Conservation (phyloP, 139 green algal genomes). For the Auxenochlorella protothecoides region DNA sequence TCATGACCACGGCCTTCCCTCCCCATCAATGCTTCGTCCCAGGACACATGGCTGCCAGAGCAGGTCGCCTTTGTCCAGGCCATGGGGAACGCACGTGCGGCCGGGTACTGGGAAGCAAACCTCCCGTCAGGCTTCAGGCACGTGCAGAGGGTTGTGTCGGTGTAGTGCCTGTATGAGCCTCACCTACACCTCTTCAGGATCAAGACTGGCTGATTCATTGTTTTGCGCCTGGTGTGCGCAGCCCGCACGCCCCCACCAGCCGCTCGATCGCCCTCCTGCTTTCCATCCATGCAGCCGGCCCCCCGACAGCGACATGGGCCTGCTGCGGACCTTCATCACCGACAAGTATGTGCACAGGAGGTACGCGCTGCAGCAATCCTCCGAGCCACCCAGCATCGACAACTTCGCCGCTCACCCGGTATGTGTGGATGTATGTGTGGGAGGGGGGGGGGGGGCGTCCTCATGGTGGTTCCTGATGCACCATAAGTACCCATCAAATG, state of each 20-base stretch:
- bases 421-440: neutral
- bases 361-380: slow-evolving; percentile 32
- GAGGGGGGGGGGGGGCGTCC: too few species aligned
- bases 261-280: too few species aligned
- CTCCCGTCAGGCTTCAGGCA: slow-evolving; percentile 53
- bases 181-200: too few species aligned
- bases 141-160: too few species aligned
- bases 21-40: slow-evolving; percentile 5
- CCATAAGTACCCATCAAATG: too few species aligned
- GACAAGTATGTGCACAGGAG: slow-evolving; percentile 45
- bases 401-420: slow-evolving; percentile 66
- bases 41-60: slow-evolving; percentile 88
- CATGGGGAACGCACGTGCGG: slow-evolving; percentile 73
- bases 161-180: too few species aligned
- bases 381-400: slow-evolving; percentile 56
- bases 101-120: slow-evolving; percentile 74
- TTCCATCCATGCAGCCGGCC: slow-evolving; percentile 24
- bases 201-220: too few species aligned
- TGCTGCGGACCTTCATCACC: slow-evolving; percentile 58
- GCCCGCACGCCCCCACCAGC: too few species aligned
- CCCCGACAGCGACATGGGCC: slow-evolving; percentile 55
- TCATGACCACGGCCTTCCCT: slow-evolving; percentile 4
- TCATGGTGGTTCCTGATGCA: too few species aligned
- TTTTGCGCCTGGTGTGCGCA: too few species aligned
- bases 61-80: slow-evolving; percentile 76